Base-by-base conservation (phyloP, 805 yeast genomes). In the Ogataea trehaloabstinens region DNA sequence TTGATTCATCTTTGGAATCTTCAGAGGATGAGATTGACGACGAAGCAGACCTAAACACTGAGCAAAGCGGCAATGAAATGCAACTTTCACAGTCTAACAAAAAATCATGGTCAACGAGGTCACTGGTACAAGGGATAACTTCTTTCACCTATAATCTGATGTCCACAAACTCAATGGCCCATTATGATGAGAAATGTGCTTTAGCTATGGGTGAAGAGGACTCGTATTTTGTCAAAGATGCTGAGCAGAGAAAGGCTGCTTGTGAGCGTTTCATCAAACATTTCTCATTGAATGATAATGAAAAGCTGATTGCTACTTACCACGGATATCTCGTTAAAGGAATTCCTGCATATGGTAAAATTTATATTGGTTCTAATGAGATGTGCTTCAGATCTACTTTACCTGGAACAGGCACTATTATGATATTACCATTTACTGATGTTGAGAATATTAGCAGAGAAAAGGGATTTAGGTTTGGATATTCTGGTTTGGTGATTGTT, bases 311-410 rank as follows among this genome's bases (percentile, higher is more conserved):
- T 0, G 79, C 95, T 0, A 71, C 87, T 1, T 91, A 87, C 53
- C 82, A 76, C 52, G 71, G 82, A 1, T 80, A 85, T 60, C 54
- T 88, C 13, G 81, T 77, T 46, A 74, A 85, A 47, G 75, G 84
- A 10, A 64, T 87, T 15, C 96, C 96, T 1, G 66, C 80, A 1
- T 89, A 86, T 61, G 98, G 98, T 1, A 85, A 86, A 51, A 53
- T 90, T 2, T 88, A 88, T 57, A 51, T 91, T 10, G 86, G 95
- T 0, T 66, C 73, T 15, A 70, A 70, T 21, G 76, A 74, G 40
- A 56, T 91, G n/a, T 90, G 95, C 46, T 91, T 85, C 62, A 68
- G 93, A 44, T 82, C 95, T 25, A 66, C 87, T 25, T 53, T 87
- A 3, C 95, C 95, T 0, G 93, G 95, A 0, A 71, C 84, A 0